phyloP scores from a whole-genome alignment of 495 filamentous ascomycete species.

The Penicillium cosmopolitanum region DNA sequence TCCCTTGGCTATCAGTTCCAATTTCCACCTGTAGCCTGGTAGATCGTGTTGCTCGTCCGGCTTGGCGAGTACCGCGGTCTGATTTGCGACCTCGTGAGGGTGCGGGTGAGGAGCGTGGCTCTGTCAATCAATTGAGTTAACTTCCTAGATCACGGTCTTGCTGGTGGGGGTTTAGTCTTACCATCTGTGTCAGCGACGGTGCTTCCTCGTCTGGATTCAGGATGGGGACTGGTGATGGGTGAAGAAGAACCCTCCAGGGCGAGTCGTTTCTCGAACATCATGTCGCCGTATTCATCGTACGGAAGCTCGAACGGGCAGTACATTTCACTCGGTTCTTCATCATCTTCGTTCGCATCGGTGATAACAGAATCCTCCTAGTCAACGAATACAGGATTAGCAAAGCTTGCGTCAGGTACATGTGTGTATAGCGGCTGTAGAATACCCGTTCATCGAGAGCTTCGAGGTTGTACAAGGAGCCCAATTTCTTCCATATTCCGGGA shows the following conservation, averaged over 20 bases:
- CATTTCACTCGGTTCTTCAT: constrained; percentile 54
- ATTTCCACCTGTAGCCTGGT: constrained; percentile 48
- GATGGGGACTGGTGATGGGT: constrained; percentile 54
- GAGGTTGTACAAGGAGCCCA: constrained; percentile 82
- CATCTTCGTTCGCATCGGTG: constrained; percentile 64
- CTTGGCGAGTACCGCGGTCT: constrained; percentile 40
- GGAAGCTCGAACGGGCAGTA: constrained; percentile 79
- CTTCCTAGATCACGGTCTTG: background rate
- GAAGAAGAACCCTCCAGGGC: constrained; percentile 63
- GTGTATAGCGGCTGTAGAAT: constrained; percentile 19
- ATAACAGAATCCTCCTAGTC: constrained; percentile 53
- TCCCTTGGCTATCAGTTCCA: constrained; percentile 31
- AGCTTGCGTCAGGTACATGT: too few species aligned
- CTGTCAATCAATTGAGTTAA: constrained; percentile 30
- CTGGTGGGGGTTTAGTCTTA: constrained; percentile 15
- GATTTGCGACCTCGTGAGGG: constrained; percentile 50
- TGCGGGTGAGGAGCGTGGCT: constrained; percentile 53
- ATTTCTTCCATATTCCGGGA: constrained; percentile 88
- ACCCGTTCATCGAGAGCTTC: constrained; percentile 86
- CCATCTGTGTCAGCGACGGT: constrained; percentile 59
- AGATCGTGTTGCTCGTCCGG: constrained; percentile 46
- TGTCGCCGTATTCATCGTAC: constrained; percentile 71
- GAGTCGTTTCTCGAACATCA: constrained; percentile 70
- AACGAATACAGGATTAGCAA: constrained; percentile 10
- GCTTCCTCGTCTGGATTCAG: constrained; percentile 47